Conservation (phyloP, 805 yeast genomes). For the Metschnikowia hibisci region DNA sequence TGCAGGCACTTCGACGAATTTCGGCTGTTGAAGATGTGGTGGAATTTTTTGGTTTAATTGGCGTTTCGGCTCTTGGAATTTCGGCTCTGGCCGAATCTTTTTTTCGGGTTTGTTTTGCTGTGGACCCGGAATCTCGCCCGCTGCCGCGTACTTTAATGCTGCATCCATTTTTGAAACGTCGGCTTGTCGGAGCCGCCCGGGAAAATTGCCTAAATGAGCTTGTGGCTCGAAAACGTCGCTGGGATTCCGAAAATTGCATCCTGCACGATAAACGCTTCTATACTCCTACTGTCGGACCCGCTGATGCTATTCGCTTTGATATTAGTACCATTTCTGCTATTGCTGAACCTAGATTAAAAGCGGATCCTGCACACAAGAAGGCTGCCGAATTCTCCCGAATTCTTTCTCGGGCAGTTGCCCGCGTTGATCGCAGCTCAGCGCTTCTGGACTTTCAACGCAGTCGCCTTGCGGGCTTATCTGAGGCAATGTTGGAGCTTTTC, state of each 20-base stretch:
- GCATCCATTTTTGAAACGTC: slow-evolving; percentile 2
- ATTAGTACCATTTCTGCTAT: slow-evolving; percentile 26
- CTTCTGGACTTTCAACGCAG: neutral
- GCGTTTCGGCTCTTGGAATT: neutral
- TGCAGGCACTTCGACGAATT: slow-evolving; percentile 42
- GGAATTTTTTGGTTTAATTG: slow-evolving; percentile 28
- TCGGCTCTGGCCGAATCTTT: neutral
- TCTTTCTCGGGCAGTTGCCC: slow-evolving; percentile 20
- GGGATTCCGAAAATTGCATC: slow-evolving; percentile 39
- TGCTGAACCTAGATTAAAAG: neutral
- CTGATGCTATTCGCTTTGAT: slow-evolving; percentile 31
- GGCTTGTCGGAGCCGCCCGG: neutral
- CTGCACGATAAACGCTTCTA: slow-evolving; percentile 27
- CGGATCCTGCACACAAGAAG: no score
- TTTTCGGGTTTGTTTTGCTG: slow-evolving; percentile 1
- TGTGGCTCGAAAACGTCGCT: slow-evolving; percentile 32
- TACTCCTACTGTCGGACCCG: slow-evolving; percentile 32
- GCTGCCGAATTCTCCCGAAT: slow-evolving; percentile 17
- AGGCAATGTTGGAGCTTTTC: neutral
- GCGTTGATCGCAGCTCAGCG: slow-evolving; percentile 30
- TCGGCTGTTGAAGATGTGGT: slow-evolving; percentile 27
- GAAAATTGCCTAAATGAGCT: slow-evolving; percentile 25
- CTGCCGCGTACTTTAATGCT: neutral
- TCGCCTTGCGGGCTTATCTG: slow-evolving; percentile 8
- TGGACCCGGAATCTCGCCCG: neutral